Conservation (phyloP, 345 rosid genomes). For the Citrus sp. region DNA sequence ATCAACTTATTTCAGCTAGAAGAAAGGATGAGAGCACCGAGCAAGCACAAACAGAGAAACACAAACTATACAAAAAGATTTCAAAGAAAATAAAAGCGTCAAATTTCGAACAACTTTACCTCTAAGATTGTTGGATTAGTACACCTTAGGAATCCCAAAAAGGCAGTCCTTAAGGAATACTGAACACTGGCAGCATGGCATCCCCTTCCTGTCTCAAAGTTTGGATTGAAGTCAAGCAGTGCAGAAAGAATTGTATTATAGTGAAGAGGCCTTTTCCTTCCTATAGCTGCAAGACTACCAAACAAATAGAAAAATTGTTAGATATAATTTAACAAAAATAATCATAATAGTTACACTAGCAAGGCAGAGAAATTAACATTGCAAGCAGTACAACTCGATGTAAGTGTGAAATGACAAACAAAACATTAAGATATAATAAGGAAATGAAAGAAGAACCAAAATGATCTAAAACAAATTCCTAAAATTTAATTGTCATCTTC, state of each 20-base stretch:
- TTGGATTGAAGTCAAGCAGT: slow-evolving; percentile 72
- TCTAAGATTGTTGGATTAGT: slow-evolving; percentile 64
- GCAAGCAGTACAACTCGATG: not conserved
- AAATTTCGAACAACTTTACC: slow-evolving; percentile 41
- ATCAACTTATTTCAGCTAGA: not conserved
- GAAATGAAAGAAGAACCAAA: not conserved
- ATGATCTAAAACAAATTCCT: not conserved
- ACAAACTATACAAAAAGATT: not conserved
- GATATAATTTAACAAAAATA: slow-evolving; percentile 12
- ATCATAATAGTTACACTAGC: not conserved
- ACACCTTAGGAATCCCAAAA: slow-evolving; percentile 89
- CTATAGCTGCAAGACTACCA: slow-evolving; percentile 90
- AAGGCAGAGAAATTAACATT: not conserved
- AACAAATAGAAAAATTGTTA: slow-evolving; percentile 32
- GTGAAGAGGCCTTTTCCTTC: slow-evolving; percentile 77
- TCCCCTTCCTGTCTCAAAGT: slow-evolving; percentile 53
- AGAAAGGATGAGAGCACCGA: not conserved
- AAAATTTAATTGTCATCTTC: too few species aligned
- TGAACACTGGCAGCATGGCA: slow-evolving; percentile 70
- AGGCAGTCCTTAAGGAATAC: slow-evolving; percentile 87
- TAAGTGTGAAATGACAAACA: slow-evolving; percentile 2
- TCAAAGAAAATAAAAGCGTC: not conserved
- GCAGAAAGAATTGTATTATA: slow-evolving; percentile 64
- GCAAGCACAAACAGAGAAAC: not conserved
- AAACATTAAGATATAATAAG: not conserved